Evolutionary conservation across 225 moss, liverwort and hornwort species (phyloP), one percentile per base, ranked within the genome.

Genomic region (Bryum argenteum): DNA sequence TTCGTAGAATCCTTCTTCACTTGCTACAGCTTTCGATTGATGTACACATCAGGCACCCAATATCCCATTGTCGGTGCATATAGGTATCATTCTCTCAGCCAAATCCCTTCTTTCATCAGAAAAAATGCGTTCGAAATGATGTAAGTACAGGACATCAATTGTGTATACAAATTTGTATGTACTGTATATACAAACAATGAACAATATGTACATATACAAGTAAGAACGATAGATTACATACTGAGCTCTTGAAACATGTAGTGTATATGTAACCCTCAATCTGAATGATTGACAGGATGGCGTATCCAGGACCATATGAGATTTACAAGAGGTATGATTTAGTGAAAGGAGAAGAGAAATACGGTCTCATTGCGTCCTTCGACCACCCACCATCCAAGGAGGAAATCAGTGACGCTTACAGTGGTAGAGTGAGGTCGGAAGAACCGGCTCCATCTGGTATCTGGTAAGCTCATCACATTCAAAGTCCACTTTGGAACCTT

Each of bases 11-110:
- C 98, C 13, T 98, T 94, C 65, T 88, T 91, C 80, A 84, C 83
- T 24, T 98, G 98, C 80, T 98, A 94, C 80, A 86, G 93, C 65
- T 98, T 98, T 65, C 94, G 91, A n/a, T 73, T 98, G 15, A 88
- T 98, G 79, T 94, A 94, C 69, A 88, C 86, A 14, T 87, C 91
- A 66, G 98, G 92, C 71, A 91, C 91, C 18, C 82, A 67, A 50
- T 98, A 94, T 72, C 94, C 98, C 45, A 94, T 98, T 63, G 75
- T 98, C 10, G 98, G 98, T 76, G 98, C 94, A 61, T 87, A 86
- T 23, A 88, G 98, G 85, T 92, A 48, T 33, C 48, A 13, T 48
- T 16, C 16, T 16, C 1, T 17, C 6, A 33, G 0, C 7, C 33
- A 33, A 33, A 33, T 33, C 33, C 4, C 33, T 33, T 33, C 33